Base-by-base conservation (phyloP, 2,329 filamentous ascomycete genomes). In the Chaetomium strumarium region DNA sequence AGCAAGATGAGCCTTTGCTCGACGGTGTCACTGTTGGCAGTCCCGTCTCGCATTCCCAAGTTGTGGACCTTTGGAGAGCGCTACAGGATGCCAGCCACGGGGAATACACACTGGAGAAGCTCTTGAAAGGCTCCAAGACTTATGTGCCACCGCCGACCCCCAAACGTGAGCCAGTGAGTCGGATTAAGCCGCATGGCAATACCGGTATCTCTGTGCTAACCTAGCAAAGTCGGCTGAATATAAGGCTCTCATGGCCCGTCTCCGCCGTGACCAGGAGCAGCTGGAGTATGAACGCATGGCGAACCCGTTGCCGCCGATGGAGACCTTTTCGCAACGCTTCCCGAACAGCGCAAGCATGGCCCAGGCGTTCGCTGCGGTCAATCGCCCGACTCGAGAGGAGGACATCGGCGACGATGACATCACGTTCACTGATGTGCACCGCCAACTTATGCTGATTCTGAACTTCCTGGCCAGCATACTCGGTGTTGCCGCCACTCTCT, bases 401-500 rank as follows among this genome's bases (percentile, higher is more conserved):
- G 78, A 78, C 53, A 63, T 73, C 6, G 71, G 69, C 59, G 76
- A 77, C 52, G 73, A 81, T 58, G 86, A 89, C 56, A 72, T 86
- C 2, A 84, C 83, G 2, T 84, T 84, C 58, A 78, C 80, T 34
- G 88, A 93, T 55, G 76, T 93, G 1, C 86, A 92, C 66, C 78
- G 87, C n/a, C 89, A 93, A 63, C 72, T 93, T 52, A 84, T 87
- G 39, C 75, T 97, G 8, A 90, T 97, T 47, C 77, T 95, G 63
- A 99, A 97, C 67, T 90, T 97, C 46, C 72, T 96, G 37, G 76
- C 96, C 49, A 95, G 89, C 47, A 87, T 96, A 49, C 73, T 92
- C 2, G 88, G 91, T 41, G 87, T 86, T 46, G 86, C 83, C 2
- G 83, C 79, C 2, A 88, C 86, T 8, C 78, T 93, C 33, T 93